Percentiles rank a stretch among this genome's conserved stretches.
These are phyloP conservation scores for Tetrahymena elliotti DNA, from an alignment of 73 alveolate genomes.

Conservation along the genomic window DNA sequence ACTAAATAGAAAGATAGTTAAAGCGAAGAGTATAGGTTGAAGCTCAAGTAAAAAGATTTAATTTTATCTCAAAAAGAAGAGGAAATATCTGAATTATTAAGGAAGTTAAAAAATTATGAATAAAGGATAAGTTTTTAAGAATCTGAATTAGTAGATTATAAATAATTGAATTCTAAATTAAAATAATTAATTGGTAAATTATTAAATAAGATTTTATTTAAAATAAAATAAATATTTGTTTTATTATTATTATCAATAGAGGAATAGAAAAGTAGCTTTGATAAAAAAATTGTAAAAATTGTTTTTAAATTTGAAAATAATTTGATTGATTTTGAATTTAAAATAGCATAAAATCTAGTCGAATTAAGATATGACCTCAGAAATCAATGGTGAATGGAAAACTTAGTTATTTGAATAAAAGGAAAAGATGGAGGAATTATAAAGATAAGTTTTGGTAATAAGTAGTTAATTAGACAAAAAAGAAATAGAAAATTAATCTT, in stretches of 20 bases:
- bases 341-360: not conserved
- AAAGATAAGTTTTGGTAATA: not conserved
- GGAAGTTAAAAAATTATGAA: not conserved
- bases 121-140: not conserved
- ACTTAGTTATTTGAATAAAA: not conserved
- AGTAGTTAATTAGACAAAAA: not conserved
- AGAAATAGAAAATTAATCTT: not conserved
- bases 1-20: not conserved
- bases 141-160: not conserved
- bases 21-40: not conserved
- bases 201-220: not conserved
- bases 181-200: not conserved
- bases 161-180: not conserved
- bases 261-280: not conserved
- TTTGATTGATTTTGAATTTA: not conserved
- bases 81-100: not conserved
- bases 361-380: not conserved
- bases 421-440: not conserved
- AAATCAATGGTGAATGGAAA: not conserved
- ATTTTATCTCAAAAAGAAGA: not conserved
- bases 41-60: not conserved
- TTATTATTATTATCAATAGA: not conserved
- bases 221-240: not conserved
- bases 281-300: not conserved
- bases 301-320: not conserved